Conservation (phyloP, 192 early-diverging fungal species). For the Coemansia sp. region DNA sequence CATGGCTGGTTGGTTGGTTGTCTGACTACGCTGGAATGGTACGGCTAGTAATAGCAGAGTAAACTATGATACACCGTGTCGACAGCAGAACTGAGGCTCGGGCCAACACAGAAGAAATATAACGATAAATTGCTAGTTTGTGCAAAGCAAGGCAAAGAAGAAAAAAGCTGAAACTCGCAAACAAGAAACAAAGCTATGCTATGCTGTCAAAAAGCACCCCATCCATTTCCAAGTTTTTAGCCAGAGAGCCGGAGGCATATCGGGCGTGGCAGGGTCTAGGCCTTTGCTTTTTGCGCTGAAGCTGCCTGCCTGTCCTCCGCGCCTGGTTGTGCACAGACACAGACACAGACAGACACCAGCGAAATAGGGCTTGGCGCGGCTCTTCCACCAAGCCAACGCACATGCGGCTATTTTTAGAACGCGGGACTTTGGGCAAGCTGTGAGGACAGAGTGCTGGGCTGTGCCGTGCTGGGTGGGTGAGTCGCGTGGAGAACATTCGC, state of each 20-base stretch:
- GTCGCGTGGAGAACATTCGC: neutral
- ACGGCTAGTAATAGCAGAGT: neutral
- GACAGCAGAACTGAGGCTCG: neutral
- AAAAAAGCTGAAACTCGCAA: neutral
- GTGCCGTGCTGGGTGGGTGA: too few species aligned
- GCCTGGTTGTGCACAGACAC: neutral
- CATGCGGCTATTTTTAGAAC: neutral
- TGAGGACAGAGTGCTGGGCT: too few species aligned
- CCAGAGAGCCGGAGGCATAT: too few species aligned
- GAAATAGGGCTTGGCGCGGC: neutral
- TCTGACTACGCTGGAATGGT: neutral
- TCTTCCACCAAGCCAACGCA: too few species aligned
- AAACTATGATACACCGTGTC: neutral
- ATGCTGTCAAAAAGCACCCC: neutral
- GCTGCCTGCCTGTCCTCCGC: neutral
- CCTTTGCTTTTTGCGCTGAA: neutral
- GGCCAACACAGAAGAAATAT: neutral
- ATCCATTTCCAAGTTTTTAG: neutral
- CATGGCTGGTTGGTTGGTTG: slow-evolving; percentile 14
- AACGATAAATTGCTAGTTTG: neutral
- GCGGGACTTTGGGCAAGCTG: neutral
- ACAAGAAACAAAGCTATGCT: neutral
- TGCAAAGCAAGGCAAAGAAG: neutral
- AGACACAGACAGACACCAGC: too few species aligned
- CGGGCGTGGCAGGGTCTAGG: too few species aligned